Evolutionary conservation across 345 rosid genomes (phyloP), one percentile per base, ranked within the genome.

Genomic region (Brassica rapa): DNA sequence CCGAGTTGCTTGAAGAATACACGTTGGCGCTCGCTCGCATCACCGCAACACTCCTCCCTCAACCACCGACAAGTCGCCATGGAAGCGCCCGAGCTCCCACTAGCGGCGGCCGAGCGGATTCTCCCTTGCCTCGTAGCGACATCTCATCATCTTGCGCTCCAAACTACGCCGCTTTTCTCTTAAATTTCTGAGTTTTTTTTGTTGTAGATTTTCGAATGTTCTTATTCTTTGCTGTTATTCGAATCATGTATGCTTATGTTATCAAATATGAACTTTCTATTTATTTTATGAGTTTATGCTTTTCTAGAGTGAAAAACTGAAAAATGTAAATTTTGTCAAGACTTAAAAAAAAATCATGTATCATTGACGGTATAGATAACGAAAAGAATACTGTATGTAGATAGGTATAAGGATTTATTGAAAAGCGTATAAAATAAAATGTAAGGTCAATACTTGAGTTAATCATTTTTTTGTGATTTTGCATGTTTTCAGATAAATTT

Each of bases 1-100:
- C 83, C 11, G 78, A 81, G 83, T 77, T 81, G 64, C 81, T 81
- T 56, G 83, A 76, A 61, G 83, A 81, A 72, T 81, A 76, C 74
- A 81, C 83, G 77, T 73, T 33, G 61, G 83, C 81, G 11, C 77
- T 81, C 1, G 66, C 83, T 60, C 80, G 83, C 37, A 71, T 81
- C 65, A 81, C 81, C 6, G 77, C 77, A 37, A 76, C 72, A 15
- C 65, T 81, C 11, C 81, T 81, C 39, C 81, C 81, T 62, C 25
- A 35, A 39, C 83, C 61, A 66, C 83, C 74, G 4, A 67, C 60
- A 57, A 60, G 66, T 71, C 80, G 74, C 14, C 77, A 74, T 10
- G 74, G 70, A 14, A 43, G 43, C 14, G 76, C 43, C 7, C 62
- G 80, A 56, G 69, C 76, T 75, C 80, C 80, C 1, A 27, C 77